Conservation (phyloP, 768 basidiomycete genomes). For the Boletus rufocinnamomeus region DNA sequence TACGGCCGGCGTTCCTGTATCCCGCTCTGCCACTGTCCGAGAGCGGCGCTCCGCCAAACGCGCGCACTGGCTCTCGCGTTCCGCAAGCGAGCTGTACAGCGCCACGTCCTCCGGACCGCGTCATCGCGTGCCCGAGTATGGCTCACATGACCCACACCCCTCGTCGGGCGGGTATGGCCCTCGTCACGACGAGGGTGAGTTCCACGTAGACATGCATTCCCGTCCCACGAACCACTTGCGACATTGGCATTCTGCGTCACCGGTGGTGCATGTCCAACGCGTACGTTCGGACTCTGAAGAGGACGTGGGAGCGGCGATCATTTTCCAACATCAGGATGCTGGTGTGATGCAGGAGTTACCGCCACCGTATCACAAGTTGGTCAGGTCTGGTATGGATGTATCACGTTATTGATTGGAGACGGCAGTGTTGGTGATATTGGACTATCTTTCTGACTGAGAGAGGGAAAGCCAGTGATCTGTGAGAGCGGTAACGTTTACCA, state of each 20-base stretch:
- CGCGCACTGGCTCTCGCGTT: conserved; percentile 20
- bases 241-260: conserved; percentile 25
- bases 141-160: not conserved
- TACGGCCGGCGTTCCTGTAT: not conserved
- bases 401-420: not conserved
- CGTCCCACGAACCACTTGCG: conserved; percentile 19
- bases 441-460: not conserved
- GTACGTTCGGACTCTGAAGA: not conserved
- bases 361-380: conserved; percentile 29
- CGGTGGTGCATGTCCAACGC: conserved; percentile 1
- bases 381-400: not conserved
- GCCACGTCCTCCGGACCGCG: not conserved
- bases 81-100: conserved; percentile 27
- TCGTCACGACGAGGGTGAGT: not conserved
- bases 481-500: not conserved
- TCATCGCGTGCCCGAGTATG: not conserved
- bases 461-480: not conserved
- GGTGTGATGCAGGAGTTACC: conserved; percentile 25
- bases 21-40: conserved; percentile 4
- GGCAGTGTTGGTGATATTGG: not conserved
- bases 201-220: not conserved
- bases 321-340: conserved; percentile 24
- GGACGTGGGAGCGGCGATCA: not conserved
- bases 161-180: not conserved
- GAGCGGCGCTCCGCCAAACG: conserved; percentile 16